Base-by-base conservation (phyloP, 352 stramenopile species). In the Globisporangium irregulare region DNA sequence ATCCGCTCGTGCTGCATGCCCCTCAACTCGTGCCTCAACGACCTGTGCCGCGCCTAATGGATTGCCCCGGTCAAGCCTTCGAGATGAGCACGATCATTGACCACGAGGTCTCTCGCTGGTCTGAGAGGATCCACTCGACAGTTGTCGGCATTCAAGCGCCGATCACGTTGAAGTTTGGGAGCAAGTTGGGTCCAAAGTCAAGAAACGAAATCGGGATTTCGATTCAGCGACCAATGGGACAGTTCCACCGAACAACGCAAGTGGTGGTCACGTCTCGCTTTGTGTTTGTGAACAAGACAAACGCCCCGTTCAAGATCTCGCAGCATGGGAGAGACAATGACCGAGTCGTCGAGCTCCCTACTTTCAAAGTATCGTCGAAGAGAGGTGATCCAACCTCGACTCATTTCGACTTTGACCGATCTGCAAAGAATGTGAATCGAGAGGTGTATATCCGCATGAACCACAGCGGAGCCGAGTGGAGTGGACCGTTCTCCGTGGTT, bases 61-160 rank as follows among this genome's bases (percentile, higher is more conserved):
- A 96, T 72, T 96, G 87, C 55, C 84, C 88, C 0, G 74, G 71
- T 4, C 86, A 95, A 77, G 80, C 77, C 0, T 94, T 97, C 62
- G 87, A 97, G 59, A 92, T 97, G n/a, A 87, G 86, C 36, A 95
- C 89, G 2, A 89, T 92, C 51, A 82, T 94, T 25, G 86, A 95
- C 15, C 88, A 92, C 15, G 87, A 97, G 59, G 72, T 93, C 2
- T 91, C 88, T 22, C 72, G 78, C 18, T 97, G 89, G 89, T 95
- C 89, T 1, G 88, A 95, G 46, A 93, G 90, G 72, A 94, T 95
- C 46, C 89, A 95, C 62, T 82, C 89, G 14, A 89, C 80, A 0
- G 87, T 95, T 5, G 89, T 97, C 41, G 89, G 89, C 14, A 87
- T 95, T 43, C 89, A 95, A 75, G 84, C 84, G 22, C 87, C 87